Evolutionary conservation across 106 monocot species (phyloP).

Genomic region (Triglochin maritima): DNA sequence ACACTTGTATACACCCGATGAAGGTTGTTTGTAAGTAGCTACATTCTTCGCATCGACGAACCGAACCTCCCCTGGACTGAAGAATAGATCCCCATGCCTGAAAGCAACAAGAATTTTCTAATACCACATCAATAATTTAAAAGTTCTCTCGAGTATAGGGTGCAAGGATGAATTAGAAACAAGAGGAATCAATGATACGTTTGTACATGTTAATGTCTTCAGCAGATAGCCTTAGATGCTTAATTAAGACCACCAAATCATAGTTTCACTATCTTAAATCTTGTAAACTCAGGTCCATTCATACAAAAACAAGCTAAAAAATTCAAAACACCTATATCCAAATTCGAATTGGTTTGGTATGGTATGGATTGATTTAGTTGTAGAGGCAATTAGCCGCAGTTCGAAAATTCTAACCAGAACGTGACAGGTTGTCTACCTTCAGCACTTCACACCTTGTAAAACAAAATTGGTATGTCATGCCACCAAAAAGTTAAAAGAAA

Average conservation of each 20-base stretch:
- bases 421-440: background rate
- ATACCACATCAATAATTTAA: background rate
- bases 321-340: too few species aligned
- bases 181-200: too few species aligned
- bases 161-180: too few species aligned
- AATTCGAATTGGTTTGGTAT: too few species aligned
- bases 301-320: too few species aligned
- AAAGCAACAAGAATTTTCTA: background rate
- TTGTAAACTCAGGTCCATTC: too few species aligned
- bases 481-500: background rate
- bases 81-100: slow-evolving; percentile 69
- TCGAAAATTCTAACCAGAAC: background rate
- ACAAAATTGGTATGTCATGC: too few species aligned
- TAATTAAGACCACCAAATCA: too few species aligned
- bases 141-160: background rate
- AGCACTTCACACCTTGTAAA: too few species aligned
- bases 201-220: too few species aligned
- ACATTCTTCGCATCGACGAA: slow-evolving; percentile 53
- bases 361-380: background rate
- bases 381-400: background rate
- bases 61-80: slow-evolving; percentile 72
- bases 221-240: too few species aligned
- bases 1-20: slow-evolving; percentile 73
- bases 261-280: too few species aligned
- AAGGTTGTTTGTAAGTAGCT: slow-evolving; percentile 54